Evolutionary conservation across 192 early-diverging fungal genomes (phyloP), one percentile per base, ranked within the genome.

Genomic region (Chytriomyces sp.): DNA sequence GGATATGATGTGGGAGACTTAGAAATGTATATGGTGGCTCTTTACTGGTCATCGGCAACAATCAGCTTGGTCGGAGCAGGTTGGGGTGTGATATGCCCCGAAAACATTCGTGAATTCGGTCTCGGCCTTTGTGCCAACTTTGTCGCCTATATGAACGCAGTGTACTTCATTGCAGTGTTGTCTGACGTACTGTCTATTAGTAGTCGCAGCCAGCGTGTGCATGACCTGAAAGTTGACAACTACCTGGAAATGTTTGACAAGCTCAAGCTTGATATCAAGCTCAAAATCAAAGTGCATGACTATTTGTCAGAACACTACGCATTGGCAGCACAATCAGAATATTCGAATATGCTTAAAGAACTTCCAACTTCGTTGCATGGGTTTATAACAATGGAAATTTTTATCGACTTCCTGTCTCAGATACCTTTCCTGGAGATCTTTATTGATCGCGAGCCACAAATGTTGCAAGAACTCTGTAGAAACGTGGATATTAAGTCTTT

Each of bases 201-300:
- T 33, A 72, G 56, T 39, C 39, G 70, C 4, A 39, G 55, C 2
- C 52, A 73, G 39, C 59, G 76, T 17, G 71, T 62, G 38, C 78
- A 85, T 33, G 84, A 85, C 66, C 64, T 85, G 8, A 52, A 60
- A 22, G 79, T 85, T 5, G 84, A 85, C 74, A 78, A 80, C 55
- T 85, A 85, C 49, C 74, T 85, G 40, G 78, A 81, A 62, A 81
- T 85, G 84, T 82, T 85, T 64, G 66, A 82, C 26, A 64, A 76
- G 5, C 56, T 85, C 22, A 76, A 78, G 39, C 64, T 85, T n/a
- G 79, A 85, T 30, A 37, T 44, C 28, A 66, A 81, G 39, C 61
- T 85, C 14, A 82, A 79, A 57, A 65, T 79, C 57, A 80, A 79
- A 59, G 83, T 84, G 34, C 78, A 78, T 64, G 62, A 79, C 36